Base-by-base conservation (phyloP, 371 early-diverging fungal genomes). In the Dichotomocladium elegans region DNA sequence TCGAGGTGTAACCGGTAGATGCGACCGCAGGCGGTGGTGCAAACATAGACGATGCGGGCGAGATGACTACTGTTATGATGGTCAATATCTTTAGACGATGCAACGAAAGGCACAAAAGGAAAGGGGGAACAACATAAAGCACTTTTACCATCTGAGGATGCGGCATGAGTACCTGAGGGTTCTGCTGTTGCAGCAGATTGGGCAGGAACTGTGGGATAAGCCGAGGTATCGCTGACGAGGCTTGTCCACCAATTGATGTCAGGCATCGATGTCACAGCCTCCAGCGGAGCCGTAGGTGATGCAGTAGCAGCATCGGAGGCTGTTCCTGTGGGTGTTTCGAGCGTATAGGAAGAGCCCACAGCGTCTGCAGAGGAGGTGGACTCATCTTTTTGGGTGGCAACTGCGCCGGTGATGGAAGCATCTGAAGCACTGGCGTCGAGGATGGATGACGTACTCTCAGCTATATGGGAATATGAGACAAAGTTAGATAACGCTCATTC, bases 201-300 rank as follows among this genome's bases (percentile, higher is more conserved):
- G 11, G 24, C n/a, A n/a, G n/a, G n/a, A n/a, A n/a, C 46, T 8
- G 46, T 47, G 6, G 47, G 47, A 8, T 30, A 27, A 47, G 21
- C 47, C 14, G 47, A 47, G 10, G 30, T 19, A 47, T 50, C 51
- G 29, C 51, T 51, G 3, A 41, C 51, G 41, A 41, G n/a, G 24
- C 31, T 41, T 15, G 51, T 31, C 51, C 51, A 51, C 51, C 51
- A 51, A n/a, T 51, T 41, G 37, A 51, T 51, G 30, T 51, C 51
- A 21, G 51, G 51, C 17, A 41, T 37, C 9, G 51, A 51, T 2
- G 51, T 51, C 29, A 24, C 24, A 3, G 41, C 26, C 25, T 51
- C 15, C 21, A 41, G 51, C 11, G 26, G 2, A 14, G 37, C 51
- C 11, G 51, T 40, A 3, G 33, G 19, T 19, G 41, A 17, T 22